These are phyloP conservation scores for Cladosporium sp. DNA, from an alignment of 2,329 filamentous ascomycete genomes.

Conservation along the genomic window DNA sequence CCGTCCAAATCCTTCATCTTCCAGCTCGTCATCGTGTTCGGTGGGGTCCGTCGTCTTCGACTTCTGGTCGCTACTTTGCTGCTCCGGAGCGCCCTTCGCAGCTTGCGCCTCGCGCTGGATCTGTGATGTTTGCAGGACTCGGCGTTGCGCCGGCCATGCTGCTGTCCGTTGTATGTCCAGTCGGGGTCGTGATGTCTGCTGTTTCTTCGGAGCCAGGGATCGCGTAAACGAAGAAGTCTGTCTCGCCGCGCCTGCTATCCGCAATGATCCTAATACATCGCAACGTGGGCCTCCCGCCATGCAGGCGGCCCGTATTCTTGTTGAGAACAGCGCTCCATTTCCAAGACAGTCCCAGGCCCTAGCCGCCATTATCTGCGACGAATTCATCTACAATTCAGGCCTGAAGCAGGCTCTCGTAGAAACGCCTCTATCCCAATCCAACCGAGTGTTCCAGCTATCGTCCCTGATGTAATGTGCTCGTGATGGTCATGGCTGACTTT, in stretches of 20 bases:
- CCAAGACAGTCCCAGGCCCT: conserved; percentile 30
- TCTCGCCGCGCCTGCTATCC: conserved; percentile 1
- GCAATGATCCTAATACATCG: conserved; percentile 1
- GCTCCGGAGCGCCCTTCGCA: conserved; percentile 5
- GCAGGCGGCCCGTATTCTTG: conserved; percentile 23
- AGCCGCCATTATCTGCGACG: conserved; percentile 15
- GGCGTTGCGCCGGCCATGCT: neutral
- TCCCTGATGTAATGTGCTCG: neutral
- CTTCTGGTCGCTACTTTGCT: neutral
- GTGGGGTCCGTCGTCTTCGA: conserved; percentile 17
- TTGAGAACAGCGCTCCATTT: conserved; percentile 30
- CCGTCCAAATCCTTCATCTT: conserved; percentile 58
- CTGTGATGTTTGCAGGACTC: conserved; percentile 12
- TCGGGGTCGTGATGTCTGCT: neutral
- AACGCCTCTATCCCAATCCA: neutral
- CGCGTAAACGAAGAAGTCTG: conserved; percentile 1
- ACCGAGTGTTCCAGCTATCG: neutral
- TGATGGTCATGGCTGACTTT: conserved; percentile 1
- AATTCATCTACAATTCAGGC: neutral
- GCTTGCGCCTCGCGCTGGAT: conserved; percentile 14
- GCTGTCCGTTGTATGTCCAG: neutral
- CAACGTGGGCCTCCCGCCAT: neutral
- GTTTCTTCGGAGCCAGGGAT: neutral
- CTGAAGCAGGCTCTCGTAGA: neutral
- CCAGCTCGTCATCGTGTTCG: conserved; percentile 41